These are phyloP conservation scores for Sextonia rubra DNA, from an alignment of 164 flowering plant genomes.

Conservation along the genomic window DNA sequence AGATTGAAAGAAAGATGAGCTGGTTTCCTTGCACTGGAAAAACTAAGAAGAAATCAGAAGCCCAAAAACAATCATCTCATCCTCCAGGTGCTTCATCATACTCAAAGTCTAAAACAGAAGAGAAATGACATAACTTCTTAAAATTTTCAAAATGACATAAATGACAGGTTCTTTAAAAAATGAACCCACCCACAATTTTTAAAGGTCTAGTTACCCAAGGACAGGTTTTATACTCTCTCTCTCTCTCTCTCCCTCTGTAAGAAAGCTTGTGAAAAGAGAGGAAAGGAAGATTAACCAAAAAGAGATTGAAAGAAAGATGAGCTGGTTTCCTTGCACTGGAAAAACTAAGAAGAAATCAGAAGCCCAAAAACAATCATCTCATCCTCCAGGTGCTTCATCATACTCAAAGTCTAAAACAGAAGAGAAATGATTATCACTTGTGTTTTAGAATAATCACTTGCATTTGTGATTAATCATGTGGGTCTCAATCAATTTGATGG, in stretches of 20 bases:
- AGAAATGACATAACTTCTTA: not conserved
- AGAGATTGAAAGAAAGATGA: conserved; percentile 29
- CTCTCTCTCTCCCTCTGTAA: too few species aligned
- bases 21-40: conserved; percentile 63
- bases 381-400: conserved; percentile 30
- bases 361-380: conserved; percentile 47
- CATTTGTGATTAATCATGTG: not conserved
- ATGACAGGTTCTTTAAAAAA: too few species aligned
- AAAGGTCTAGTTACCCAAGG: too few species aligned
- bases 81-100: conserved; percentile 29
- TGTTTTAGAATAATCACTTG: not conserved
- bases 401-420: too few species aligned
- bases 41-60: conserved; percentile 27
- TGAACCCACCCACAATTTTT: not conserved
- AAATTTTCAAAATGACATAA: too few species aligned
- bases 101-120: not conserved
- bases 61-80: conserved; percentile 44
- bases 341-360: conserved; percentile 30
- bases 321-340: conserved; percentile 62
- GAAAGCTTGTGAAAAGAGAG: not conserved
- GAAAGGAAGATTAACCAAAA: not conserved
- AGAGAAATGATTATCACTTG: not conserved
- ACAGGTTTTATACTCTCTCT: too few species aligned
- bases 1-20: conserved; percentile 34
- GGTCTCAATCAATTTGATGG: not conserved